These are phyloP conservation scores for Suillus americanus DNA, from an alignment of 768 basidiomycete genomes.

Conservation along the genomic window DNA sequence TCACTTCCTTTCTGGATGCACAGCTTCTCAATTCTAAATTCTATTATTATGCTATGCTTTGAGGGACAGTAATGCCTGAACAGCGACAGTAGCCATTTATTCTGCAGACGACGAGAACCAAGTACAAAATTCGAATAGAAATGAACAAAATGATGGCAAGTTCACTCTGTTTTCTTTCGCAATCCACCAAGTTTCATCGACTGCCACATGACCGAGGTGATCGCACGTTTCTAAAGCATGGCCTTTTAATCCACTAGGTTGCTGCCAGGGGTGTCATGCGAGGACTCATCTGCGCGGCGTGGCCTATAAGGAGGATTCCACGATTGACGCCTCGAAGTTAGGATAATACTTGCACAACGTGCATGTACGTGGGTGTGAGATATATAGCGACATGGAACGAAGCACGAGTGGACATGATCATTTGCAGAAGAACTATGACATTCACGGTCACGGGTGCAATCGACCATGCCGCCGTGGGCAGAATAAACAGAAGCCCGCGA, in stretches of 20 bases:
- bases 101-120: neutral
- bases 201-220: neutral
- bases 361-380: neutral
- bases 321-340: neutral
- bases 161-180: neutral
- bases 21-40: conserved; percentile 5
- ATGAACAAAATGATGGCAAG: neutral
- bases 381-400: neutral
- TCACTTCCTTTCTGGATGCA: conserved; percentile 14
- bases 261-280: neutral
- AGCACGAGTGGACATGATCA: neutral
- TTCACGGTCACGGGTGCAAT: neutral
- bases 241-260: neutral
- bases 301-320: neutral
- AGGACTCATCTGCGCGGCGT: neutral
- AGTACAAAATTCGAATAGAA: neutral
- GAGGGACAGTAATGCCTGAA: neutral
- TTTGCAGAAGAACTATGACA: neutral
- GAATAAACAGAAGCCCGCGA: neutral
- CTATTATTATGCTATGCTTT: neutral
- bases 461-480: neutral
- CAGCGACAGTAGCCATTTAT: neutral
- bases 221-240: neutral
- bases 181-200: neutral
- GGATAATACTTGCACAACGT: neutral